Conservation (phyloP, 2,329 filamentous ascomycete species). For the Polychaeton citri region DNA sequence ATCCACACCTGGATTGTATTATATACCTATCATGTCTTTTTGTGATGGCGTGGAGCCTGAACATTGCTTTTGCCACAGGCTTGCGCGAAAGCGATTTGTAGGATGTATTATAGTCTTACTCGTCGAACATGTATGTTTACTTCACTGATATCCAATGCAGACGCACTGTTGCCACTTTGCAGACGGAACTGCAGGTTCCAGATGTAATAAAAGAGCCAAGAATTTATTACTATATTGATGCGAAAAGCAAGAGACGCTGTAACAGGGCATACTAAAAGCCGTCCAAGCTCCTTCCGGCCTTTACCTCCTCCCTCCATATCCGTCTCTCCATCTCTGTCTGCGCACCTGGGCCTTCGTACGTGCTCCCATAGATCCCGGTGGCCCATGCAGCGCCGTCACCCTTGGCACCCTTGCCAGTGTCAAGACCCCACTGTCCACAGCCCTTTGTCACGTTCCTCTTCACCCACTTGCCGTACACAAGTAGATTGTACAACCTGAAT, state of each 20-base stretch:
- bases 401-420: constrained; percentile 18
- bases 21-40: not conserved
- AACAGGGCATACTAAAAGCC: constrained; percentile 1
- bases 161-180: too few species aligned
- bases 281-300: constrained; percentile 21
- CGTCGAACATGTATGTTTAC: too few species aligned
- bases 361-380: constrained; percentile 44
- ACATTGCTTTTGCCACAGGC: too few species aligned
- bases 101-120: too few species aligned
- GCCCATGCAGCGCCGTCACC: constrained; percentile 43
- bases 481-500: constrained; percentile 48
- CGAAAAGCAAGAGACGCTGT: too few species aligned
- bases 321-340: constrained; percentile 35
- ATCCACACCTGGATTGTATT: too few species aligned
- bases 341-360: constrained; percentile 47
- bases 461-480: constrained; percentile 51
- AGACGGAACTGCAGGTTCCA: too few species aligned
- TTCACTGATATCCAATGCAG: too few species aligned
- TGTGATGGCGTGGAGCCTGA: too few species aligned
- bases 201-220: too few species aligned
- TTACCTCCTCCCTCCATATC: constrained; percentile 39
- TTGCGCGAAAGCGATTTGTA: too few species aligned
- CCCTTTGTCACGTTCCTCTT: constrained; percentile 23
- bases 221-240: too few species aligned
- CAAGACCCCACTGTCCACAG: not conserved